These are phyloP conservation scores for Cucumis cinereus DNA, from an alignment of 306 rosid species.

Conservation along the genomic window DNA sequence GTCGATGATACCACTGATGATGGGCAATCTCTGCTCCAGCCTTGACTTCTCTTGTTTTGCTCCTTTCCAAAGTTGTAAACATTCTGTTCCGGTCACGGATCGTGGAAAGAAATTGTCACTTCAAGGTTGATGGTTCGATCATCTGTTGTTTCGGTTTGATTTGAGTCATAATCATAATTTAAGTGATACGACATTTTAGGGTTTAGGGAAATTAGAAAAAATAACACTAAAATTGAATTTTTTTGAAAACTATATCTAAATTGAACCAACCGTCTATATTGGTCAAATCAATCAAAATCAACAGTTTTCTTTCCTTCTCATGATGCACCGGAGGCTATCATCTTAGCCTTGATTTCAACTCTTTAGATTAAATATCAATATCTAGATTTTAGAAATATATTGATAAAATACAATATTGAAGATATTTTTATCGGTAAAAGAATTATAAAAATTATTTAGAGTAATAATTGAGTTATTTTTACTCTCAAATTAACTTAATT, in stretches of 20 bases:
- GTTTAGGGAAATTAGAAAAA: neutral
- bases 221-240: neutral
- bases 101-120: neutral
- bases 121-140: too few relatives aligned
- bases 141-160: neutral
- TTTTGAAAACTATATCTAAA: neutral
- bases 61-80: neutral
- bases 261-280: neutral
- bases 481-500: too few relatives aligned
- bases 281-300: neutral
- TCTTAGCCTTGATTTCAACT: too few relatives aligned
- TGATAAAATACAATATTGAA: too few relatives aligned
- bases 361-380: too few relatives aligned
- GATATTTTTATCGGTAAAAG: too few relatives aligned
- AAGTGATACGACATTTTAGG: neutral
- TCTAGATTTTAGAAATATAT: too few relatives aligned
- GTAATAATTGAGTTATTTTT: too few relatives aligned
- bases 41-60: neutral
- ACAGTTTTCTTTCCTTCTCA: neutral
- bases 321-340: too few relatives aligned
- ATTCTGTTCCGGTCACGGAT: neutral
- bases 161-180: neutral
- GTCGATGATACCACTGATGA: neutral
- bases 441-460: too few relatives aligned
- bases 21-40: neutral